Evolutionary conservation across 1,139 yeast species (phyloP).

Genomic region (Kodamaea alishanica): DNA sequence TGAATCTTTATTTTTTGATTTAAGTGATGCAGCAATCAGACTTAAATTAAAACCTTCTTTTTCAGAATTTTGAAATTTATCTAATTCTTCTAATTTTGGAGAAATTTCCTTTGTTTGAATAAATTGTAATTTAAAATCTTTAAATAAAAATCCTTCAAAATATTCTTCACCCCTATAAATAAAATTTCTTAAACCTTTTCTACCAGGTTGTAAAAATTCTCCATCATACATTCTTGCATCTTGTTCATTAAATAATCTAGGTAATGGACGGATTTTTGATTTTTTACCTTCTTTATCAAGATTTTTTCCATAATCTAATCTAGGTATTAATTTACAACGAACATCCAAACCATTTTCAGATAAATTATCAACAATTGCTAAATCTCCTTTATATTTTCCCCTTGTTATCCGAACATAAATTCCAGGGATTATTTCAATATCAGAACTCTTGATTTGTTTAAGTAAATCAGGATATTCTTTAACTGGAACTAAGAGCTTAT

Average conservation of each 20-base stretch:
- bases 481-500: conserved; percentile 84
- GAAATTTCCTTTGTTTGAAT: conserved; percentile 80
- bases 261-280: conserved; percentile 71
- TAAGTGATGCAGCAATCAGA: conserved; percentile 79
- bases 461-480: conserved; percentile 92
- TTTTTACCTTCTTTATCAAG: conserved; percentile 53
- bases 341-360: conserved; percentile 95
- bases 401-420: conserved; percentile 85
- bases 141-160: conserved; percentile 79
- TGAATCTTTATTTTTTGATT: conserved; percentile 45
- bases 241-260: conserved; percentile 76
- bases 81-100: conserved; percentile 86
- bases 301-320: conserved; percentile 83
- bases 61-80: conserved; percentile 67
- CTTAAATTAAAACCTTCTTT: conserved; percentile 81
- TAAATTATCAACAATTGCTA: conserved; percentile 88
- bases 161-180: conserved; percentile 85
- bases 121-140: conserved; percentile 80
- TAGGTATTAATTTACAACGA: conserved; percentile 84
- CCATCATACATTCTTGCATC: conserved; percentile 55
- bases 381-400: conserved; percentile 89
- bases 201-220: conserved; percentile 61
- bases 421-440: conserved; percentile 86
- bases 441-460: conserved; percentile 85
- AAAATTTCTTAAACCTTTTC: conserved; percentile 66